Base-by-base conservation (phyloP, 257 asterid genomes). In the Knoxia roxburghii region DNA sequence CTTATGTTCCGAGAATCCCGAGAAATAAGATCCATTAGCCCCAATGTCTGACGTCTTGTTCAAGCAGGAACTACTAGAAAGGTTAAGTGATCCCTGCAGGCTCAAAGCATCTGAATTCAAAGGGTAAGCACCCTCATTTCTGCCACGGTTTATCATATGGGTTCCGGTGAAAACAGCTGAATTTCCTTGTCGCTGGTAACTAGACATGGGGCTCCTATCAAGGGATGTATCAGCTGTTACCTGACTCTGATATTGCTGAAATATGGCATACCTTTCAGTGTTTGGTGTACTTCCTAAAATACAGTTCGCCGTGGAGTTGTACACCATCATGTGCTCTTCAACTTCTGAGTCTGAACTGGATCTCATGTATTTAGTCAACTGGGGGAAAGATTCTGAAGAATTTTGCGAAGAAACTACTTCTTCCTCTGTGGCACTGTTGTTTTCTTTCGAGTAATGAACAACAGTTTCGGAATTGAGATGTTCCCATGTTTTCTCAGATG, bases 341-440 rank as follows among this genome's bases (percentile, higher is more conserved):
- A 81, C 79, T 64, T 83, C 97, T 74, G 96, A 89, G 80, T 77
- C 83, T 49, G 81, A 70, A 71, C 79, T 81, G 65, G 75, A 75
- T 72, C 74, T 74, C 68, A 68, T 23, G 55, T 72, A 76, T 73
- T 85, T 95, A 65, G 75, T 72, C 61, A 84, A 81, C 76, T 89
- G 96, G 78, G 81, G 71, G 72, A 80, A 40, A 67, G 96, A 88
- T 60, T 85, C 95, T 12, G 94, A 83, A 70, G 96, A 86, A 77
- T 81, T 85, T 78, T 88, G 97, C 63, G 96, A 87, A 69, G 96
- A 89, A 68, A 87, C 70, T 11, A 82, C 84, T 56, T 89, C 95
- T 69, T 83, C 93, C 66, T 79, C 87, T 15, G 78, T 50, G 61
- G 74, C 77, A 68, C 69, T 68, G 73, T 52, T 65, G 65, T 76